Percentiles rank a stretch among this genome's conserved stretches.
phyloP scores from a whole-genome alignment of 139 green algal genomes.

The Ulvella scutata region DNA sequence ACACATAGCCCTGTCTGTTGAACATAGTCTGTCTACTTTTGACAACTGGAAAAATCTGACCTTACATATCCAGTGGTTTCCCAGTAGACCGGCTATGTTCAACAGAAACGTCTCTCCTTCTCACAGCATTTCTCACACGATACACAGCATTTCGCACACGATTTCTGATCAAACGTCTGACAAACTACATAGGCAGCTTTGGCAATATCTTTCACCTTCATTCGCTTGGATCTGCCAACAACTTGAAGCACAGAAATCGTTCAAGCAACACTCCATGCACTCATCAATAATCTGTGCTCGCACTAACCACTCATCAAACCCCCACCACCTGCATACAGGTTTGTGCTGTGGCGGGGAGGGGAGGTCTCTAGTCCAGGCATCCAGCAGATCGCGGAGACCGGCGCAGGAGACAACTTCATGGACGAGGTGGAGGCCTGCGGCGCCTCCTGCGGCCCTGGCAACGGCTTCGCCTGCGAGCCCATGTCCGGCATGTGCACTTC shows the following conservation, averaged over 20 bases:
- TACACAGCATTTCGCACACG: no score
- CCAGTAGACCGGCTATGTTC: no score
- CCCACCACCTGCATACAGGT: neutral
- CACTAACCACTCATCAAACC: neutral
- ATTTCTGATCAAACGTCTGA: no score
- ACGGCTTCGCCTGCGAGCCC: neutral
- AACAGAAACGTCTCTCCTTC: no score
- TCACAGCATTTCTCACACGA: no score
- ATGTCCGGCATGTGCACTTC: neutral
- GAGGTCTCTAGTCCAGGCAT: neutral
- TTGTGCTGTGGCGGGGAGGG: neutral
- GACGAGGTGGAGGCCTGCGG: neutral
- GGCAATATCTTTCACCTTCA: neutral
- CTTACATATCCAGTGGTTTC: no score
- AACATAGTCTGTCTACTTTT: no score
- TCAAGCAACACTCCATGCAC: neutral
- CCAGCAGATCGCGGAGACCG: constrained; percentile 2
- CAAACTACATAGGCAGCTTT: no score
- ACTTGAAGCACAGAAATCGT: neutral
- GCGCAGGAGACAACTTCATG: neutral
- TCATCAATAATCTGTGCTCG: neutral
- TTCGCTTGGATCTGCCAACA: neutral
- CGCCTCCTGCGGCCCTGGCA: neutral
- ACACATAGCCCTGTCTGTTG: neutral
- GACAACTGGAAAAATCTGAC: no score